Evolutionary conservation across 2,329 filamentous ascomycete genomes (phyloP).

Genomic region (Mycosphaerella sp.): DNA sequence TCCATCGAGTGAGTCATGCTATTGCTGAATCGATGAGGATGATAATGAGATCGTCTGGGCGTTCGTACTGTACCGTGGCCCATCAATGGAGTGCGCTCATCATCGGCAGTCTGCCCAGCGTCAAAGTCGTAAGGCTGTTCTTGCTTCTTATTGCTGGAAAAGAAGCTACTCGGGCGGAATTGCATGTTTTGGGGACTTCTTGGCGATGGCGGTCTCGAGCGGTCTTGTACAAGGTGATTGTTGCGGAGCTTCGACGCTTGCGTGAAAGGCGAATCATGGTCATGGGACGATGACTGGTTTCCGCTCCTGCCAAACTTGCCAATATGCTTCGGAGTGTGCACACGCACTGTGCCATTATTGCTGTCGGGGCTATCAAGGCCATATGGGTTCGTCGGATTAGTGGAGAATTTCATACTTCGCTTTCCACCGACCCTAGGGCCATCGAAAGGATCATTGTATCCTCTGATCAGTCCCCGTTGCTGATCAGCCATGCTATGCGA

Average conservation of each 20-base stretch:
- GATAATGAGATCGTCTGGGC: constrained; percentile 11
- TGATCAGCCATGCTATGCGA: constrained; percentile 62
- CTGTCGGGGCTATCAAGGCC: constrained; percentile 47
- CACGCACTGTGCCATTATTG: constrained; percentile 40
- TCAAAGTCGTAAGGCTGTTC: constrained; percentile 67
- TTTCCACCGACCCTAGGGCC: constrained; percentile 63
- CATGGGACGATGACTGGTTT: constrained; percentile 57
- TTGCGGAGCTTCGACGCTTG: constrained; percentile 61
- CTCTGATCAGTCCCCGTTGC: constrained; percentile 48
- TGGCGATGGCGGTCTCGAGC: constrained; percentile 62
- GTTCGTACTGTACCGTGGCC: constrained; percentile 27
- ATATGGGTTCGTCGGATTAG: constrained; percentile 50
- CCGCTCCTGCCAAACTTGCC: constrained; percentile 71
- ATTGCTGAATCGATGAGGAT: constrained; percentile 48
- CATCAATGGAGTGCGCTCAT: constrained; percentile 81
- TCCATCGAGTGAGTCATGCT: constrained; percentile 47
- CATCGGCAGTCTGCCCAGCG: constrained; percentile 70
- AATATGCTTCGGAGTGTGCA: constrained; percentile 71
- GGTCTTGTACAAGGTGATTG: constrained; percentile 39
- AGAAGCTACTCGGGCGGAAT: constrained; percentile 37
- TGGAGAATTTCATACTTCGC: constrained; percentile 95
- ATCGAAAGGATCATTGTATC: constrained; percentile 62
- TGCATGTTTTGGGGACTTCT: constrained; percentile 43
- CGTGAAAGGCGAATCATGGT: constrained; percentile 74
- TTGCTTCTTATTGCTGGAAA: constrained; percentile 46